Percentiles rank a stretch among this genome's conserved stretches.
Evolutionary conservation across 2,329 filamentous ascomycete genomes (phyloP).

Genomic region (Fusarium sp.): DNA sequence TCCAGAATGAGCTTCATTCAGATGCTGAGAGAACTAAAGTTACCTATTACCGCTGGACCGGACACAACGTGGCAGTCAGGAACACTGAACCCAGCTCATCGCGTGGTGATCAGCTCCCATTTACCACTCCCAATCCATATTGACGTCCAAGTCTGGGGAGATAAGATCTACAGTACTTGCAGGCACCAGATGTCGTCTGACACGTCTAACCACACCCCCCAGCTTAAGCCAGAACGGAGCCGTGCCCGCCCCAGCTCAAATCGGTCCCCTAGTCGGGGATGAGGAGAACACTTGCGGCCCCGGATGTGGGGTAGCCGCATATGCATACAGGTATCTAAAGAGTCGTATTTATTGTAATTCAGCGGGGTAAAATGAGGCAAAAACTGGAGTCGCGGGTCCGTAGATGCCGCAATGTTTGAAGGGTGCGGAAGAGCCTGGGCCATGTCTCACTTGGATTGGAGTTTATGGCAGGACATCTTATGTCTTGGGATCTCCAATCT

Average conservation of each 20-base stretch:
- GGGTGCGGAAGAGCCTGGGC: slow-evolving; percentile 7
- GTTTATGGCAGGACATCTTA: neutral
- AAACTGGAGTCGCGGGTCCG: slow-evolving; percentile 35
- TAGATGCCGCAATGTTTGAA: slow-evolving; percentile 18
- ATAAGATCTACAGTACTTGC: slow-evolving; percentile 32
- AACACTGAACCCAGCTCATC: slow-evolving; percentile 4
- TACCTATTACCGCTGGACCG: slow-evolving; percentile 7
- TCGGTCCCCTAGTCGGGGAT: slow-evolving; percentile 31
- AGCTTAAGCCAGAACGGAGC: slow-evolving; percentile 17
- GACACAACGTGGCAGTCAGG: slow-evolving; percentile 10
- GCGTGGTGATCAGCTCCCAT: slow-evolving; percentile 9
- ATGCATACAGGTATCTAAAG: slow-evolving; percentile 5
- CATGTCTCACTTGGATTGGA: slow-evolving; percentile 7
- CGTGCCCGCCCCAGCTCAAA: slow-evolving; percentile 20
- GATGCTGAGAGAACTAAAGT: neutral
- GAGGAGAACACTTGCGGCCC: slow-evolving; percentile 38
- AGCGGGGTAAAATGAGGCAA: slow-evolving; percentile 36
- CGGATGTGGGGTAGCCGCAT: slow-evolving; percentile 39
- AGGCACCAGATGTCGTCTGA: slow-evolving; percentile 11
- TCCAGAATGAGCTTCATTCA: slow-evolving; percentile 6
- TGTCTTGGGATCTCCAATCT: slow-evolving; percentile 26
- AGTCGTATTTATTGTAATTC: slow-evolving; percentile 16
- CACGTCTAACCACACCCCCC: slow-evolving; percentile 28
- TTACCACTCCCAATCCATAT: slow-evolving; percentile 12
- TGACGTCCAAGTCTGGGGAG: slow-evolving; percentile 28